Conservation (phyloP, 345 rosid genomes). For the Salix brachista region DNA sequence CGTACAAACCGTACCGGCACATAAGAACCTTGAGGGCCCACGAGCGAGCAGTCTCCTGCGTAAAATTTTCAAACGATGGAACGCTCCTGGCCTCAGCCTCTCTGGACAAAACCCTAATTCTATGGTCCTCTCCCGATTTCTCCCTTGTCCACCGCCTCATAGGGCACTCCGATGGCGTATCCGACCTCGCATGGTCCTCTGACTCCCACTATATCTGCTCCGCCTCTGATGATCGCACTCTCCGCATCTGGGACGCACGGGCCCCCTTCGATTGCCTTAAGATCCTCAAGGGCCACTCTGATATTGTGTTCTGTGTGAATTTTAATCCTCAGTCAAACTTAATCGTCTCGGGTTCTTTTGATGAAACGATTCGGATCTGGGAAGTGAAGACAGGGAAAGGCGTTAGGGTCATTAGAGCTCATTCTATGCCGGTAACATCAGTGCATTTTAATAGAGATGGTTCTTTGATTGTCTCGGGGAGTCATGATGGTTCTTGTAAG, state of each 20-base stretch:
- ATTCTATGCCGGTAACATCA: conserved; percentile 72
- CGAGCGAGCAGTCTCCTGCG: conserved; percentile 73
- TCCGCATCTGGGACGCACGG: conserved; percentile 94
- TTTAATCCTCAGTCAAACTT: conserved; percentile 84
- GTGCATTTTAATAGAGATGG: conserved; percentile 91
- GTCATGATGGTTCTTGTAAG: conserved; percentile 86
- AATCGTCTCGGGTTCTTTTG: conserved; percentile 81
- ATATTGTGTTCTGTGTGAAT: conserved; percentile 81
- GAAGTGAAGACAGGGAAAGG: conserved; percentile 87
- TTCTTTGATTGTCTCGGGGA: conserved; percentile 83
- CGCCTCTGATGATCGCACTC: conserved; percentile 84
- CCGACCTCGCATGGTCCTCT: conserved; percentile 92
- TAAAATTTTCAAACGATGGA: conserved; percentile 87
- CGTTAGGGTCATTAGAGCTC: conserved; percentile 58
- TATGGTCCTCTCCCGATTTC: conserved; percentile 64
- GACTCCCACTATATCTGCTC: conserved; percentile 96
- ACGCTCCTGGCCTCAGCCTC: conserved; percentile 82
- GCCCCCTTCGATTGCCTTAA: conserved; percentile 81
- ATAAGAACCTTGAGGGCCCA: conserved; percentile 61
- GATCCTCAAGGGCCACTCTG: conserved; percentile 72
- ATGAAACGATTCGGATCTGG: conserved; percentile 86
- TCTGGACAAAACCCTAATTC: conserved; percentile 71
- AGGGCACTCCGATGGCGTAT: conserved; percentile 78
- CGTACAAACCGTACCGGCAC: conserved; percentile 60
- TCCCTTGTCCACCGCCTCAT: conserved; percentile 55